Evolutionary conservation across 2,329 filamentous ascomycete species (phyloP).

Genomic region (Leptographium procerum): DNA sequence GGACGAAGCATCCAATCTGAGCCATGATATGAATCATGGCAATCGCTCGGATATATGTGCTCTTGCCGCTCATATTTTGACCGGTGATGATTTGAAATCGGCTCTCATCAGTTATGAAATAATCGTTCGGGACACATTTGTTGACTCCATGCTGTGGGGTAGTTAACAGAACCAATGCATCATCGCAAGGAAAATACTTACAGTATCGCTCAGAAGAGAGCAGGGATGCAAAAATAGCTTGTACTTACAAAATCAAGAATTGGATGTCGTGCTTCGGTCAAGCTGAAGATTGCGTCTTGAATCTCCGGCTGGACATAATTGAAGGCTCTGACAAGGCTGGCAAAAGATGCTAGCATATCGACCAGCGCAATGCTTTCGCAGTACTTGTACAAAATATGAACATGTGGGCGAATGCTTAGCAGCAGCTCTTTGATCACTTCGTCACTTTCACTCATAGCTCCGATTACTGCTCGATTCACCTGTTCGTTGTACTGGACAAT

Average conservation of each 20-base stretch:
- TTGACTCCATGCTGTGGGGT: constrained; percentile 19
- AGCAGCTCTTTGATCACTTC: constrained; percentile 62
- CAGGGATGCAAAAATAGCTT: constrained; percentile 13
- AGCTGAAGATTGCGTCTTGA: constrained; percentile 49
- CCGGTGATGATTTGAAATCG: constrained; percentile 91
- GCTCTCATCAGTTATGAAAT: constrained; percentile 68
- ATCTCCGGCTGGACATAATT: constrained; percentile 56
- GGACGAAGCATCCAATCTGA: constrained; percentile 84
- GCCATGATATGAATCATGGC: constrained; percentile 86
- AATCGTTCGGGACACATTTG: constrained; percentile 78
- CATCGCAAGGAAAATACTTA: not conserved
- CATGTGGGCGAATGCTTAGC: constrained; percentile 56
- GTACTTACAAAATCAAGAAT: constrained; percentile 54
- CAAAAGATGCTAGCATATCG: constrained; percentile 75
- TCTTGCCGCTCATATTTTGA: constrained; percentile 97
- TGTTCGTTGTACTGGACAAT: constrained; percentile 71
- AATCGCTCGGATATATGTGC: constrained; percentile 80
- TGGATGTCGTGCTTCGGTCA: constrained; percentile 67
- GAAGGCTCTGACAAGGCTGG: constrained; percentile 51
- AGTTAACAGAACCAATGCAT: not conserved
- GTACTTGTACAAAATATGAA: constrained; percentile 66
- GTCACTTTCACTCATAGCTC: constrained; percentile 76
- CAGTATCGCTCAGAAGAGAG: not conserved
- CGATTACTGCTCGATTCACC: constrained; percentile 70
- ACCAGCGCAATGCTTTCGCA: constrained; percentile 79